These are phyloP conservation scores for Juncus effusus DNA, from an alignment of 176 grass and related monocot species.

Conservation along the genomic window DNA sequence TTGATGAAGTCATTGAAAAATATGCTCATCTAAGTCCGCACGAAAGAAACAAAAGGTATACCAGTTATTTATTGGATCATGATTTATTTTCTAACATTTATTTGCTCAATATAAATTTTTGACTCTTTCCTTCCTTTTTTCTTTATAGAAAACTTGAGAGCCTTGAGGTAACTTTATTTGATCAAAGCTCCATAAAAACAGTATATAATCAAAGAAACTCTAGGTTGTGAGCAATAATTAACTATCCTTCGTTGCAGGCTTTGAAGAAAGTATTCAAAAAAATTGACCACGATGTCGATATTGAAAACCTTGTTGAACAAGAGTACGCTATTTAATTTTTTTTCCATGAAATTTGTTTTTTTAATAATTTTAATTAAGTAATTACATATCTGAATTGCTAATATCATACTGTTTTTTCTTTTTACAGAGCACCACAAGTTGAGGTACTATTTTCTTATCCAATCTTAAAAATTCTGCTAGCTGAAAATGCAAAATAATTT, in stretches of 20 bases:
- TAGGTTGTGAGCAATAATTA: background rate
- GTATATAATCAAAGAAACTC: background rate
- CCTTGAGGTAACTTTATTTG: slow-evolving; percentile 39
- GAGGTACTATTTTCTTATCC: slow-evolving; percentile 25
- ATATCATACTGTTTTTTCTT: slow-evolving; percentile 18
- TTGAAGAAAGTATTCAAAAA: slow-evolving; percentile 46
- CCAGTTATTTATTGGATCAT: background rate
- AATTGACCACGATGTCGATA: slow-evolving; percentile 40
- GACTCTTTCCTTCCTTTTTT: background rate
- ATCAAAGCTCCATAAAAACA: background rate
- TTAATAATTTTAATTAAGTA: background rate
- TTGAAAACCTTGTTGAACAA: slow-evolving; percentile 31
- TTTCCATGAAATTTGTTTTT: slow-evolving; percentile 9
- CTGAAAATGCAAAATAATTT: too few relatives aligned
- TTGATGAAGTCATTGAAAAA: slow-evolving; percentile 34
- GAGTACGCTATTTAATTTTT: slow-evolving; percentile 8
- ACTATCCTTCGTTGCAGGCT: slow-evolving; percentile 15
- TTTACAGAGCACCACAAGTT: slow-evolving; percentile 32
- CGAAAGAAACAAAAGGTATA: slow-evolving; percentile 44
- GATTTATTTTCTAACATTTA: slow-evolving; percentile 8
- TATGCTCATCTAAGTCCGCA: slow-evolving; percentile 35
- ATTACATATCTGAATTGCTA: background rate
- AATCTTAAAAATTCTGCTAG: too few relatives aligned
- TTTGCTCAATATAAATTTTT: slow-evolving; percentile 1
- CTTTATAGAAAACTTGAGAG: slow-evolving; percentile 37